phyloP scores from a whole-genome alignment of 306 rosid genomes.

The Begonia masoniana region DNA sequence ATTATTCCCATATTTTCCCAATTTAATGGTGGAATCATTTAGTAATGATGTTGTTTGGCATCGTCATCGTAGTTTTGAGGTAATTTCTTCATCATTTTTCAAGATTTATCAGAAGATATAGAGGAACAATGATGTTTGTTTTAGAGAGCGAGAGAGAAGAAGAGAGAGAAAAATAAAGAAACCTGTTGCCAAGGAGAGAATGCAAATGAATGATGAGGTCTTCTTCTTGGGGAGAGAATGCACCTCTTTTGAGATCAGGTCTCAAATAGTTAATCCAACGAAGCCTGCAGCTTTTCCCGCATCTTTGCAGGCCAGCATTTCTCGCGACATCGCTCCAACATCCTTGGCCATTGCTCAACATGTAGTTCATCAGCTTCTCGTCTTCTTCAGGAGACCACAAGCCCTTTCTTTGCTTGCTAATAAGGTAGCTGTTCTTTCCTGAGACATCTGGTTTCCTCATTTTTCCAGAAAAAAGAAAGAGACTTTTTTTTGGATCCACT shows the following conservation, averaged over 20 bases:
- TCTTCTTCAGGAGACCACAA: constrained; percentile 98
- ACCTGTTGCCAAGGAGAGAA: constrained; percentile 95
- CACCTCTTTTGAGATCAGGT: constrained; percentile 88
- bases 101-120: background rate
- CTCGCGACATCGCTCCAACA: constrained; percentile 92
- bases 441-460: constrained; percentile 71
- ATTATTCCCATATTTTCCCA: too few species aligned
- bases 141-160: background rate
- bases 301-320: constrained; percentile 77
- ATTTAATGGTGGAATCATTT: too few species aligned
- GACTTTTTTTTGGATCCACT: constrained; percentile 1
- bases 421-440: constrained; percentile 10
- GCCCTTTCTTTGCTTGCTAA: constrained; percentile 60
- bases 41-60: too few species aligned
- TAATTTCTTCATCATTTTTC: too few species aligned
- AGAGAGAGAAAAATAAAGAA: background rate
- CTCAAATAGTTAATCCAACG: constrained; percentile 94
- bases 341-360: constrained; percentile 77
- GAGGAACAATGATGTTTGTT: background rate
- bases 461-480: background rate
- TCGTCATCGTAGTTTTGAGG: too few species aligned
- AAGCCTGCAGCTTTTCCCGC: constrained; percentile 87
- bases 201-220: constrained; percentile 73
- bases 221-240: constrained; percentile 80
- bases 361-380: constrained; percentile 62